phyloP scores from a whole-genome alignment of 1,284 basidiomycete species.

The Naganishia cerealis region DNA sequence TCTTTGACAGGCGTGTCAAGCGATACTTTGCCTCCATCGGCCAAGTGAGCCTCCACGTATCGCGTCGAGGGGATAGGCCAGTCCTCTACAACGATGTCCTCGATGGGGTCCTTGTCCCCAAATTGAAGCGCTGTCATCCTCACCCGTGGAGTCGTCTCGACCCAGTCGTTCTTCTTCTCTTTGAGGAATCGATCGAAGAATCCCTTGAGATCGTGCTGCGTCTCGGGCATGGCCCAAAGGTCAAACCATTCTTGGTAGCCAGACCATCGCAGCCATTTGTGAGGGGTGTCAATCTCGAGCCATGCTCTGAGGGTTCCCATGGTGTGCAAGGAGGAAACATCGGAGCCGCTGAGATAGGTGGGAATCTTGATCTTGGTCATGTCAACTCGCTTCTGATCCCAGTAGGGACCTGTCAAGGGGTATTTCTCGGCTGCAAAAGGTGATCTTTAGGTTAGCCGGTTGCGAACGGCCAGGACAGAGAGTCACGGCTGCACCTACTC shows the following conservation, averaged over 20 bases:
- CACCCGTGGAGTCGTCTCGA: slow-evolving; percentile 37
- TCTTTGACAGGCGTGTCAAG: slow-evolving; percentile 17
- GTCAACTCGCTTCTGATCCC: slow-evolving; percentile 40
- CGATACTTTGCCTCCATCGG: slow-evolving; percentile 18
- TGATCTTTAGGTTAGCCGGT: background rate
- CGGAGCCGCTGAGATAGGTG: slow-evolving; percentile 40
- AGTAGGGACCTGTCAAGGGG: slow-evolving; percentile 33
- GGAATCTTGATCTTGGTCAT: slow-evolving; percentile 42
- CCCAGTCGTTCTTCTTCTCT: slow-evolving; percentile 40
- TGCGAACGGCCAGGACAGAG: background rate
- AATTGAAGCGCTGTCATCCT: slow-evolving; percentile 26
- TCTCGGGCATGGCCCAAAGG: slow-evolving; percentile 35
- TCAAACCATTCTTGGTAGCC: slow-evolving; percentile 29
- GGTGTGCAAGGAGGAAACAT: slow-evolving; percentile 32
- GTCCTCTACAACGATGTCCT: slow-evolving; percentile 28
- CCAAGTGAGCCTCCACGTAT: slow-evolving; percentile 16
- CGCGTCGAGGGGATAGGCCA: slow-evolving; percentile 23
- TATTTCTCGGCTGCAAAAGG: background rate
- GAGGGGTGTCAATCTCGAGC: slow-evolving; percentile 26
- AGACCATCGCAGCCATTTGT: slow-evolving; percentile 27
- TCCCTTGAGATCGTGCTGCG: slow-evolving; percentile 36
- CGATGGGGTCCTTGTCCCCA: slow-evolving; percentile 26
- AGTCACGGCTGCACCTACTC: slow-evolving; percentile 2
- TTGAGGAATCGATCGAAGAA: slow-evolving; percentile 42
- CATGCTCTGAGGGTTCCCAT: slow-evolving; percentile 26